Conservation (phyloP, 179 eudicot genomes). For the Vitellaria paradoxa region DNA sequence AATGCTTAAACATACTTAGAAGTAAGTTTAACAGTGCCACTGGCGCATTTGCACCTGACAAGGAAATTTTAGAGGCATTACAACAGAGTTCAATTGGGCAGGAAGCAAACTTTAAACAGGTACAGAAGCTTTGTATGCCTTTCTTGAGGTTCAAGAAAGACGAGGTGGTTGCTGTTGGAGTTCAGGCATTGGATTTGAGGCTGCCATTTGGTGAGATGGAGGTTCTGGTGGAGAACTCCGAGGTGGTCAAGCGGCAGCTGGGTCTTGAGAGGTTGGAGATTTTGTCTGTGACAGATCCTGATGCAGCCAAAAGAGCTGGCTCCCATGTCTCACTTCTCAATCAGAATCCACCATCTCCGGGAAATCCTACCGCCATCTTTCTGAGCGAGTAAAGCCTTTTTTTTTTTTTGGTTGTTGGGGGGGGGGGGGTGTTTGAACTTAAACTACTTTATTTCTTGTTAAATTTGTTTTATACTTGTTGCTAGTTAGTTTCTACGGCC, state of each 20-base stretch:
- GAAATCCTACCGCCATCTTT: slow-evolving; percentile 71
- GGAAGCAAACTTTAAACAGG: slow-evolving; percentile 58
- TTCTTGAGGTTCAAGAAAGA: slow-evolving; percentile 74
- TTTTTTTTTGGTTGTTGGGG: no score
- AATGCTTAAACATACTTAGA: slow-evolving; percentile 60
- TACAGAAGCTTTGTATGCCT: slow-evolving; percentile 80
- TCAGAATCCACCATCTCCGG: slow-evolving; percentile 72
- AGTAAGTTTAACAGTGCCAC: slow-evolving; percentile 38
- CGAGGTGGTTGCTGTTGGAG: slow-evolving; percentile 54
- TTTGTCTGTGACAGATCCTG: slow-evolving; percentile 41
- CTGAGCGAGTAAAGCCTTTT: slow-evolving; percentile 22
- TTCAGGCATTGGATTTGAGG: slow-evolving; percentile 68
- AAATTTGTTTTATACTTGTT: no score
- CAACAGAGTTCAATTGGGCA: slow-evolving; percentile 51
- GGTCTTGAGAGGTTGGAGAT: slow-evolving; percentile 60
- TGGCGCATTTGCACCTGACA: slow-evolving; percentile 60
- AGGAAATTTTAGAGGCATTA: slow-evolving; percentile 54
- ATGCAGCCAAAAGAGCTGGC: slow-evolving; percentile 52
- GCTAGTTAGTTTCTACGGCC: no score
- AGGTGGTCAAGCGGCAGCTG: slow-evolving; percentile 65
- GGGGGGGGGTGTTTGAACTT: no score
- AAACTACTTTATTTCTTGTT: no score
- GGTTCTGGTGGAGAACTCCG: slow-evolving; percentile 60
- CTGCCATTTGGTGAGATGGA: slow-evolving; percentile 76
- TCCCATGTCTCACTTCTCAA: slow-evolving; percentile 36